These are phyloP conservation scores for Choricystis sp. DNA, from an alignment of 139 green algal genomes.

Conservation along the genomic window DNA sequence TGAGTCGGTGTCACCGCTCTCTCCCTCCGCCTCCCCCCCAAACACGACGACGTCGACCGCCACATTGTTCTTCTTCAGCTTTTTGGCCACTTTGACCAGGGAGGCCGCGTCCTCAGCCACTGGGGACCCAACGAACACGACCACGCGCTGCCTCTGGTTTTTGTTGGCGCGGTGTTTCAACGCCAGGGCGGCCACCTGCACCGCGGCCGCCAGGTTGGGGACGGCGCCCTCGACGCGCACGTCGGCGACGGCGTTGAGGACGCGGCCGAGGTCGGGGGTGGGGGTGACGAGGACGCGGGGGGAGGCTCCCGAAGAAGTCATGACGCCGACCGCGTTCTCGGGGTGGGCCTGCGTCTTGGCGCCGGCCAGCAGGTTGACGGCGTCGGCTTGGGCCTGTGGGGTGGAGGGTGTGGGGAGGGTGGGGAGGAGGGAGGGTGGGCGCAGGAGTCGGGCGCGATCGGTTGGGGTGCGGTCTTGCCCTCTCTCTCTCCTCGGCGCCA, in stretches of 20 bases:
- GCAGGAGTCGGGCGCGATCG: too few relatives aligned
- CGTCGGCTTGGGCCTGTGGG: constrained; percentile 73
- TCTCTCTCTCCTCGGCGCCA: too few relatives aligned
- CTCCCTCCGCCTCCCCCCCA: constrained; percentile 29
- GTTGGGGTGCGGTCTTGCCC: too few relatives aligned
- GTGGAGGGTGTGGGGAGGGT: neutral
- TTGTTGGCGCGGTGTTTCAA: constrained; percentile 99
- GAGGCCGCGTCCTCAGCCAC: constrained; percentile 68
- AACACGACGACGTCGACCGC: constrained; percentile 92
- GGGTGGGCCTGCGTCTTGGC: constrained; percentile 94
- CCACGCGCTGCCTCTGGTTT: constrained; percentile 93
- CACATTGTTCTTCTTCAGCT: constrained; percentile 99
- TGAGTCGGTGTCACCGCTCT: neutral
- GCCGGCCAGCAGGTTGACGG: constrained; percentile 89
- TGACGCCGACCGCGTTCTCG: constrained; percentile 93
- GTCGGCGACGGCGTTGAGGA: constrained; percentile 77
- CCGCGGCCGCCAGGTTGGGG: constrained; percentile 60
- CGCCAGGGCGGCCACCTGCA: constrained; percentile 95
- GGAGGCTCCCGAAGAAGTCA: constrained; percentile 91
- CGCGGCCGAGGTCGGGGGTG: constrained; percentile 88
- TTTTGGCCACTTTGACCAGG: constrained; percentile 94
- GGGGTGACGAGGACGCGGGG: constrained; percentile 82
- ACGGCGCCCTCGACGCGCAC: constrained; percentile 69
- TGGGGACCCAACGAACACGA: constrained; percentile 89
- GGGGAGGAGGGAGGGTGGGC: too few relatives aligned